Conservation (phyloP, 2,329 filamentous ascomycete genomes). For the Mycosphaerelloides madeirae region DNA sequence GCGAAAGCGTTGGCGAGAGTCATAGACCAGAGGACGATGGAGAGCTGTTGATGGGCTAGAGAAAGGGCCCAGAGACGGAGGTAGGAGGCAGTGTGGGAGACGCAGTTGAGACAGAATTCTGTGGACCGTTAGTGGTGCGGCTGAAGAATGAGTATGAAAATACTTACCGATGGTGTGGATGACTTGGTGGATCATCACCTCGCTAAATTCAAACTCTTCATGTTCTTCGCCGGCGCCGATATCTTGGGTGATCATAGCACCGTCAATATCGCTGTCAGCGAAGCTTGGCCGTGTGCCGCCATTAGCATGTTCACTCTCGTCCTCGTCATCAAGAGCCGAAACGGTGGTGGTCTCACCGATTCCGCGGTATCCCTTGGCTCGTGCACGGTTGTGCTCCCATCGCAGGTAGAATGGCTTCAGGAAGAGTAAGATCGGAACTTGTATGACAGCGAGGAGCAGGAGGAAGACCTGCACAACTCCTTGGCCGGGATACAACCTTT, state of each 20-base stretch:
- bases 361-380: slow-evolving; percentile 83
- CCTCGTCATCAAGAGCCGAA: slow-evolving; percentile 85
- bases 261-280: slow-evolving; percentile 68
- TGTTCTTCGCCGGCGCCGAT: slow-evolving; percentile 68
- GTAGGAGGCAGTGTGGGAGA: slow-evolving; percentile 97
- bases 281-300: slow-evolving; percentile 62
- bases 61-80: slow-evolving; percentile 97
- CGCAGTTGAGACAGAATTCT: slow-evolving; percentile 99
- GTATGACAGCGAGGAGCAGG: slow-evolving; percentile 73
- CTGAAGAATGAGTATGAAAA: background rate
- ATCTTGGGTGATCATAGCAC: slow-evolving; percentile 84
- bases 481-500: slow-evolving; percentile 75
- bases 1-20: slow-evolving; percentile 75
- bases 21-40: slow-evolving; percentile 94
- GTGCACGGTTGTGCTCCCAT: slow-evolving; percentile 85
- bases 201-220: slow-evolving; percentile 94
- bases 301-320: slow-evolving; percentile 58
- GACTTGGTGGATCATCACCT: slow-evolving; percentile 97
- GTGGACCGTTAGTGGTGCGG: slow-evolving; percentile 10
- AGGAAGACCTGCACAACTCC: slow-evolving; percentile 69
- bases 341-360: slow-evolving; percentile 85
- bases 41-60: slow-evolving; percentile 95
- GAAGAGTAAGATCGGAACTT: slow-evolving; percentile 88
- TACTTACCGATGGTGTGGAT: slow-evolving; percentile 93
- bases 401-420: slow-evolving; percentile 94